phyloP scores from a whole-genome alignment of 495 filamentous ascomycete species.

The Aspergillus coremiiformis region DNA sequence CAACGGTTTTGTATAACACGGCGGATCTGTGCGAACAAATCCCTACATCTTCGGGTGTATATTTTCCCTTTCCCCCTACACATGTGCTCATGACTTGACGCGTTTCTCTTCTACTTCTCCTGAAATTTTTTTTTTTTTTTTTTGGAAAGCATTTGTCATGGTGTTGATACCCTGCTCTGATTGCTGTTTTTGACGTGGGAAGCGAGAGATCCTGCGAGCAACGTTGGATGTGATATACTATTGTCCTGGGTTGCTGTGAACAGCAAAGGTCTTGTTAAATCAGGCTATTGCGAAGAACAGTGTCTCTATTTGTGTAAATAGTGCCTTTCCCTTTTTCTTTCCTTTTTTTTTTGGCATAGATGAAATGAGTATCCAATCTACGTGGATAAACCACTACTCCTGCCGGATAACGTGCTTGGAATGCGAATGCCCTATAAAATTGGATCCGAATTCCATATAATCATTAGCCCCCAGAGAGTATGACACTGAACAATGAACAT shows the following conservation, averaged over 20 bases:
- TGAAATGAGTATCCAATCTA: slow-evolving; percentile 22
- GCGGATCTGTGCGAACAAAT: slow-evolving; percentile 6
- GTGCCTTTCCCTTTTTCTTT: slow-evolving; percentile 16
- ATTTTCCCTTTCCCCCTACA: slow-evolving; percentile 10
- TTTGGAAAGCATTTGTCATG: slow-evolving; percentile 40
- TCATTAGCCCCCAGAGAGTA: neutral
- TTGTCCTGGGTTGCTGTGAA: neutral
- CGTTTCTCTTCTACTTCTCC: slow-evolving; percentile 12
- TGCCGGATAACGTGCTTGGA: neutral
- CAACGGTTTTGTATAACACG: slow-evolving; percentile 19
- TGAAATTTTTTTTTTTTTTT: too few relatives aligned
- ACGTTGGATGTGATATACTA: slow-evolving; percentile 6
- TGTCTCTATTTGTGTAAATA: slow-evolving; percentile 28
- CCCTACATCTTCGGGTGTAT: slow-evolving; percentile 19
- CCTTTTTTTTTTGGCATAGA: slow-evolving; percentile 22
- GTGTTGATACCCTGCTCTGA: slow-evolving; percentile 44
- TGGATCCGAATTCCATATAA: neutral
- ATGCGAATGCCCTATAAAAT: neutral
- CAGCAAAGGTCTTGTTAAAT: neutral
- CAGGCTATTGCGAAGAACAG: neutral
- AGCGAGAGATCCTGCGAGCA: slow-evolving; percentile 7
- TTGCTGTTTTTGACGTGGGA: slow-evolving; percentile 16
- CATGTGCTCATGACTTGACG: slow-evolving; percentile 33
- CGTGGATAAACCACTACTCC: slow-evolving; percentile 5
- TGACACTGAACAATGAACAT: neutral